Evolutionary conservation across 768 basidiomycete species (phyloP).

Genomic region (Tylopilus subfusipes): DNA sequence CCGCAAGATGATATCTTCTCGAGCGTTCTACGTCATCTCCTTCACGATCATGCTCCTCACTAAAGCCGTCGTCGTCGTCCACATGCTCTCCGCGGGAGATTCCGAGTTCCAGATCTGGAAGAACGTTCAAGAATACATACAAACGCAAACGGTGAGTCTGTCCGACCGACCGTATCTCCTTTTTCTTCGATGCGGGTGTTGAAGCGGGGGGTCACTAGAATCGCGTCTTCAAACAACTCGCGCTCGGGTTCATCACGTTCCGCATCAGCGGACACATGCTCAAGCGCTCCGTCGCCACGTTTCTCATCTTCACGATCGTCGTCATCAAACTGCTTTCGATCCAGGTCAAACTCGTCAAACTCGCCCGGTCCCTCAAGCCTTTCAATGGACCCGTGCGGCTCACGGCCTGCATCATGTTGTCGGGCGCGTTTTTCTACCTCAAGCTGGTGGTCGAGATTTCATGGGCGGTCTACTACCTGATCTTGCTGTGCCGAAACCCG

Average conservation of each 20-base stretch:
- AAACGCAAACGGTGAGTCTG: slow-evolving; percentile 16
- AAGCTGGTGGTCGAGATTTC: slow-evolving; percentile 26
- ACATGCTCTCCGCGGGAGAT: slow-evolving; percentile 22
- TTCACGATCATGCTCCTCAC: slow-evolving; percentile 18
- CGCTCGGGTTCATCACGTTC: slow-evolving; percentile 26
- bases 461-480: slow-evolving; percentile 27
- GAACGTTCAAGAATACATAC: slow-evolving; percentile 20
- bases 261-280: slow-evolving; percentile 28
- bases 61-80: slow-evolving; percentile 16
- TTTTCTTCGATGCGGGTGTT: background rate
- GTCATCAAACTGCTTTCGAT: slow-evolving; percentile 28
- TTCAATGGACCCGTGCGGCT: slow-evolving; percentile 26
- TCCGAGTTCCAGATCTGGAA: slow-evolving; percentile 13
- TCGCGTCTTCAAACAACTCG: slow-evolving; percentile 23
- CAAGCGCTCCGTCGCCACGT: slow-evolving; percentile 28
- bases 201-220: slow-evolving; percentile 5
- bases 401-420: slow-evolving; percentile 22
- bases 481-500: slow-evolving; percentile 27
- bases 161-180: background rate
- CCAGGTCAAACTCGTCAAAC: slow-evolving; percentile 30
- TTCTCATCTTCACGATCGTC: slow-evolving; percentile 30
- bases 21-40: slow-evolving; percentile 14
- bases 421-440: slow-evolving; percentile 27
- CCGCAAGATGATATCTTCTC: slow-evolving; percentile 15
- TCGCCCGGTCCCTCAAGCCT: slow-evolving; percentile 24